Base-by-base conservation (phyloP, 1,284 basidiomycete species). In the Ustilago sp. region DNA sequence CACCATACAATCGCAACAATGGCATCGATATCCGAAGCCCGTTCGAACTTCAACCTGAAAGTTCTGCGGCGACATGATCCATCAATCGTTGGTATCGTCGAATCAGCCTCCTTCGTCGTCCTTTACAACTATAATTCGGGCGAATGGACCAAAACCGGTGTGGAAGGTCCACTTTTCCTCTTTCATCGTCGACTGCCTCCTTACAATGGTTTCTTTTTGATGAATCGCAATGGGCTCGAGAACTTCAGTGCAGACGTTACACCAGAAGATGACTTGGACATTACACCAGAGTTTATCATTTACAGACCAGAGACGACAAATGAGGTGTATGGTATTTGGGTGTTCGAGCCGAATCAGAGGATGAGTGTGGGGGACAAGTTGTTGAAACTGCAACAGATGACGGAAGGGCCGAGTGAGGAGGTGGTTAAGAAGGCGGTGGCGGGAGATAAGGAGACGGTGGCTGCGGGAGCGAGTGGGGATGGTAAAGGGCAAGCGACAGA, bases 141-240 rank as follows among this genome's bases (percentile, higher is more conserved):
- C 3, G 80, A 83, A 58, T 86, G 86, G 86, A 90, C 91, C 86
- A 94, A 94, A 86, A 91, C 92, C 61, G 93, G 93, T 32, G 92
- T 89, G 80, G 94, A 95, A 85, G 94, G 94, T 2, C 92, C 91
- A 81, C 93, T 95, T 90, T 95, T 95, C 87, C 88, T 95, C 68
- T 94, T 92, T 83, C 92, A 93, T 84, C 89, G 93, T 92, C 93
- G 81, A 73, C 90, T 85, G 17, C 63, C 70, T 5, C 93, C 94
- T 0, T 91, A 90, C 43, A 94, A 94, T 83, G 93, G 93, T 11
- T 91, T 94, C 84, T 94, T 93, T 86, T 91, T 95, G 68, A 88
- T 95, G 77, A 95, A 95, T 85, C 91, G 94, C 53, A 90, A 92
- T 83, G 93, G 93, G n/a, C 91, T 91, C 84, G 91, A 93, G 57